These are phyloP conservation scores for Scalesia atractyloides DNA, from an alignment of 129 eudicot genomes.

Conservation along the genomic window DNA sequence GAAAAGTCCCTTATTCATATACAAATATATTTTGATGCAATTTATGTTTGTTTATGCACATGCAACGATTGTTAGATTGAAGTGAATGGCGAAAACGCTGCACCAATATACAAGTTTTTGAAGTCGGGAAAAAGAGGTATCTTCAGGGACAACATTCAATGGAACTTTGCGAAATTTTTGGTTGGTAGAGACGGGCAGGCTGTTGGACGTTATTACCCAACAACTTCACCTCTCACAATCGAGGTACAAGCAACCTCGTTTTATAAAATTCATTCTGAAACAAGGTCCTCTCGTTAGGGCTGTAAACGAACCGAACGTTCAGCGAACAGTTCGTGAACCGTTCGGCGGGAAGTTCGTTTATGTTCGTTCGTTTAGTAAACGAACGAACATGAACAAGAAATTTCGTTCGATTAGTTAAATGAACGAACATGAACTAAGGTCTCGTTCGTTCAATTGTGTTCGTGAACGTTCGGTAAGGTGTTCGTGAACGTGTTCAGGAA, in stretches of 20 bases:
- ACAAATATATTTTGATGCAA: slow-evolving; percentile 7
- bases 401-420: no score
- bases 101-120: slow-evolving; percentile 78
- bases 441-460: no score
- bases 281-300: no score
- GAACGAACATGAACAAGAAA: no score
- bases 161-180: slow-evolving; percentile 91
- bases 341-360: no score
- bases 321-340: no score
- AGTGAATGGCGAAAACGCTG: slow-evolving; percentile 69
- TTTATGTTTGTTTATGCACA: not conserved
- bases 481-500: no score
- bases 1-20: not conserved
- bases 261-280: not conserved
- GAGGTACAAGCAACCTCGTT: slow-evolving; percentile 48
- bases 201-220: slow-evolving; percentile 86
- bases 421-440: no score
- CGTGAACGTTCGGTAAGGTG: no score
- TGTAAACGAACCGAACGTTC: no score
- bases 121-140: slow-evolving; percentile 81
- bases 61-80: slow-evolving; percentile 52
- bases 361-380: no score
- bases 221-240: slow-evolving; percentile 82
- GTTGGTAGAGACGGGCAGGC: slow-evolving; percentile 66
- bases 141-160: slow-evolving; percentile 69